Evolutionary conservation across 2,329 filamentous ascomycete species (phyloP).

Genomic region (Fusarium sp.): DNA sequence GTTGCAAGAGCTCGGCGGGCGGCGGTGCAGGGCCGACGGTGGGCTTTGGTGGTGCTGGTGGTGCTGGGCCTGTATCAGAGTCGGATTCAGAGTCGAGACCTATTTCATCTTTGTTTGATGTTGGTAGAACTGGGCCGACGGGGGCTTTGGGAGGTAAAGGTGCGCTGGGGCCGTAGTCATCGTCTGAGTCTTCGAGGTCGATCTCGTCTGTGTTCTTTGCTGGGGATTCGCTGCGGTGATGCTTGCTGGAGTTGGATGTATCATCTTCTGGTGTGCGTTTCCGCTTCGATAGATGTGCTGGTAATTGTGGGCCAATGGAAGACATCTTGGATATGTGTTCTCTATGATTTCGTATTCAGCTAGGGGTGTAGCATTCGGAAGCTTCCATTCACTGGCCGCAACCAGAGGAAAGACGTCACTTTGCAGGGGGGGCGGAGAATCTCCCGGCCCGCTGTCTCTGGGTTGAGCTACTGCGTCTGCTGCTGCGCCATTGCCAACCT

Average conservation of each 20-base stretch:
- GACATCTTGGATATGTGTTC: constrained; percentile 59
- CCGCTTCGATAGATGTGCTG: constrained; percentile 71
- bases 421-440: constrained; percentile 41
- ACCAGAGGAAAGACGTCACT: constrained; percentile 41
- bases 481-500: constrained; percentile 37
- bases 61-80: constrained; percentile 50
- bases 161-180: constrained; percentile 55
- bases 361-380: constrained; percentile 27
- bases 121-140: constrained; percentile 38
- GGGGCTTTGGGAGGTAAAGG: constrained; percentile 31
- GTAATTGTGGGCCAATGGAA: constrained; percentile 74
- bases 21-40: constrained; percentile 48
- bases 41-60: constrained; percentile 51
- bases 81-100: constrained; percentile 51
- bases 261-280: constrained; percentile 60
- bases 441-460: constrained; percentile 39
- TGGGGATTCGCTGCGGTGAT: constrained; percentile 44
- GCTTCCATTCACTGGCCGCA: constrained; percentile 24
- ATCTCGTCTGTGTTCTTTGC: constrained; percentile 59
- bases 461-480: constrained; percentile 16
- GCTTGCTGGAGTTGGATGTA: constrained; percentile 55
- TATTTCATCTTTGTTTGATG: constrained; percentile 54
- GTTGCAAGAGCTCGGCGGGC: constrained; percentile 42
- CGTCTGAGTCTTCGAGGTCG: constrained; percentile 53
- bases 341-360: constrained; percentile 14